Evolutionary conservation across 2,329 filamentous ascomycete species (phyloP).

Genomic region (Arthroderma sp.): DNA sequence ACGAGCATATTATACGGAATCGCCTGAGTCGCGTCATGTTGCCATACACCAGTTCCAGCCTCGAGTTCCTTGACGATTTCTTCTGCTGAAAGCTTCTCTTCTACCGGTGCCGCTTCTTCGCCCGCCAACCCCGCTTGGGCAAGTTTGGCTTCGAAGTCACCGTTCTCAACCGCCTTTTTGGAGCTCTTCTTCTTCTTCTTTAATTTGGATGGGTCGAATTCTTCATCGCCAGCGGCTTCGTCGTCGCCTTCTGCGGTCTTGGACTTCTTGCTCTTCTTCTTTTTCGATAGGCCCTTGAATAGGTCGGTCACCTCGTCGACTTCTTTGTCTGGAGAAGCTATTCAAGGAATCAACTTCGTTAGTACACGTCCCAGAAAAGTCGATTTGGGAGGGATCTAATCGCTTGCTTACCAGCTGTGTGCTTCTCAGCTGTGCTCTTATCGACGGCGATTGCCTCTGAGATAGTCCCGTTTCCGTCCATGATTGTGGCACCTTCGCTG

Average conservation of each 20-base stretch:
- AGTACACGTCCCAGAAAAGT: slow-evolving; percentile 16
- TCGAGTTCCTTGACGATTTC: slow-evolving; percentile 58
- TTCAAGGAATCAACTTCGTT: slow-evolving; percentile 41
- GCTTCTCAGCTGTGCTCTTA: slow-evolving; percentile 70
- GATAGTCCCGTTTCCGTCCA: slow-evolving; percentile 79
- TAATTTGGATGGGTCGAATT: slow-evolving; percentile 54
- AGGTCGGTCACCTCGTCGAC: slow-evolving; percentile 54
- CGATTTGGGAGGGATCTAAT: not conserved
- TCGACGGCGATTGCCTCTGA: slow-evolving; percentile 63
- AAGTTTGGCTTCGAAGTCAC: slow-evolving; percentile 56
- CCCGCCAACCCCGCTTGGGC: slow-evolving; percentile 47
- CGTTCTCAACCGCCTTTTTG: slow-evolving; percentile 40
- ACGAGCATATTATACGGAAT: slow-evolving; percentile 81
- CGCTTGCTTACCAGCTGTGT: slow-evolving; percentile 49
- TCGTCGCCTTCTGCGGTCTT: slow-evolving; percentile 43
- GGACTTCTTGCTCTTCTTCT: slow-evolving; percentile 53
- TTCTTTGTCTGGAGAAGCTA: slow-evolving; percentile 38
- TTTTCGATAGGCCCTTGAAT: slow-evolving; percentile 60
- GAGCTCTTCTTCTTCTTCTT: slow-evolving; percentile 78
- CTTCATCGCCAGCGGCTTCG: slow-evolving; percentile 39
- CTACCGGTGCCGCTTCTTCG: slow-evolving; percentile 45
- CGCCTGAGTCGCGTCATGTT: slow-evolving; percentile 61
- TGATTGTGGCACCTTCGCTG: slow-evolving; percentile 72
- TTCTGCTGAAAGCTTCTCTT: slow-evolving; percentile 43
- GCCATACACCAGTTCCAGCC: slow-evolving; percentile 80